Conservation (phyloP, 768 basidiomycete genomes). For the Mycena rebaudengoi region DNA sequence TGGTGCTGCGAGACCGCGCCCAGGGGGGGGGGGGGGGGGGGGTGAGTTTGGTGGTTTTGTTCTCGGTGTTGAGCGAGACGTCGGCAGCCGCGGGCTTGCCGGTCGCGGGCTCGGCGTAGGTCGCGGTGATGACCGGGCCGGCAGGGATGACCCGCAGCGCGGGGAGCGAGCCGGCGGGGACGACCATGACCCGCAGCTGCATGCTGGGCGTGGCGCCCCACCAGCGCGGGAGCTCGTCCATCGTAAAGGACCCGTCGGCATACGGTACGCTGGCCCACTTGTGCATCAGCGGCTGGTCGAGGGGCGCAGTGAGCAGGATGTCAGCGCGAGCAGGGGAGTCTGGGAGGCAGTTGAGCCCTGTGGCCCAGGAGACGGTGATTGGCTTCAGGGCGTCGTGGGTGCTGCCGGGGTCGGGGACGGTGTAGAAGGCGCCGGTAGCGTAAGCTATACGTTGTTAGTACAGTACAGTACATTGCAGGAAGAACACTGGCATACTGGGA, state of each 20-base stretch:
- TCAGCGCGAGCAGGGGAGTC: conserved; percentile 56
- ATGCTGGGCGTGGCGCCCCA: conserved; percentile 66
- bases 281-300: conserved; percentile 55
- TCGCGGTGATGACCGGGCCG: conserved; percentile 76
- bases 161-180: conserved; percentile 55
- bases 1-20: conserved; percentile 42
- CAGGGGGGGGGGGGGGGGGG: too few species aligned
- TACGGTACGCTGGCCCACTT: conserved; percentile 64
- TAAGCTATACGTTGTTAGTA: conserved; percentile 61
- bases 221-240: conserved; percentile 68
- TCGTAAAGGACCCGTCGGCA: conserved; percentile 55
- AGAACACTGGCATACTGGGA: too few species aligned
- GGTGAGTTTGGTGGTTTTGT: conserved; percentile 53
- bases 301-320: conserved; percentile 73
- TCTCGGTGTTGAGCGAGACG: conserved; percentile 36
- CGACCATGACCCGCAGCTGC: conserved; percentile 67
- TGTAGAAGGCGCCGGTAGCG: conserved; percentile 68
- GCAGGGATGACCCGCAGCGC: conserved; percentile 65
- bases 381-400: conserved; percentile 56
- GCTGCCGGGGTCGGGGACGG: conserved; percentile 56
- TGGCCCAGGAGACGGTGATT: conserved; percentile 71
- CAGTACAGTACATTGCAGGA: too few species aligned
- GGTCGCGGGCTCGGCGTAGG: conserved; percentile 54
- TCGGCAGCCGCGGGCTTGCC: conserved; percentile 54
- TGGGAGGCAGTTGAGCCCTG: conserved; percentile 54